Evolutionary conservation across 345 rosid species (phyloP), one percentile per base, ranked within the genome.

Genomic region (Cardamine occulta): DNA sequence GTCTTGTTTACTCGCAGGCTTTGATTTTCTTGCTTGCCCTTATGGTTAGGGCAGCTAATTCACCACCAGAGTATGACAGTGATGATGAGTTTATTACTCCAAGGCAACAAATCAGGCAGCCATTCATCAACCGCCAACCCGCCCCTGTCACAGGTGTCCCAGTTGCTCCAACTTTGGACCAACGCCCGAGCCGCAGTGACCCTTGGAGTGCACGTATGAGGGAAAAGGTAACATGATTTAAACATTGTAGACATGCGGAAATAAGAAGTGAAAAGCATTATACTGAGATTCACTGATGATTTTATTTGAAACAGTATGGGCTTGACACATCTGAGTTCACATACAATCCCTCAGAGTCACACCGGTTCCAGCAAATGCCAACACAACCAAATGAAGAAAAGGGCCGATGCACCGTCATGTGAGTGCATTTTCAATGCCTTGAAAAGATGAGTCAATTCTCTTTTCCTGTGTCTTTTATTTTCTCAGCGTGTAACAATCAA

Each of bases 181-280:
- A 89, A 64, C 97, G 99, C 53, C 89, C 96, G 1, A 77, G 89
- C 87, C 89, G 98, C 82, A 96, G 84, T 77, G 99, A 96, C 84
- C 97, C 98, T 48, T 96, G 99, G 99, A 96, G 98, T 72, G 68
- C 97, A 71, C 93, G 98, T 12, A 89, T 96, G 99, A 86, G 94
- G 77, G 99, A 96, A 83, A 96, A 93, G 98, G 99, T 93, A 80
- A 40, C 55, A 52, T 67, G 7, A 53, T 23, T n/a, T 24, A 21
- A 17, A 6, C 8, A 9, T 8, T 45, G 49, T 7, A 40, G 18
- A 51, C n/a, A 34, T 51, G 12, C 7, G 3, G 56, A 28, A 17
- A 12, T 15, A 8, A 58, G 3, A 74, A 11, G 29, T 5, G 1
- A 18, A 12, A 18, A 31, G 2, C 52, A 44, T 39, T 7, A 1